Evolutionary conservation across 2,329 filamentous ascomycete species (phyloP).

Genomic region (Ascochyta lentis): DNA sequence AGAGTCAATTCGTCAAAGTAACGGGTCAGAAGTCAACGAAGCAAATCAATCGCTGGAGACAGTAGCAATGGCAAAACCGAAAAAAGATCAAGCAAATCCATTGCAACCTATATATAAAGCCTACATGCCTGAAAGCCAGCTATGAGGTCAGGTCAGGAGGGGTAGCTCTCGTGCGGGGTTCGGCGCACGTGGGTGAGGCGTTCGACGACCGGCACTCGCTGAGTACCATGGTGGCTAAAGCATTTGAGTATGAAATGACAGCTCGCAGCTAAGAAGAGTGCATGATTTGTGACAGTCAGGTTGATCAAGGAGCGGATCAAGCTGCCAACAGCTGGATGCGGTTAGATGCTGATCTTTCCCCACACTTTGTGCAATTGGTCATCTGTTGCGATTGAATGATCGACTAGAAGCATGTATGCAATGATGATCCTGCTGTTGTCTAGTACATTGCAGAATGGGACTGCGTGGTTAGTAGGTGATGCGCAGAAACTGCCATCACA

Average conservation of each 20-base stretch:
- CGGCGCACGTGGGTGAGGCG: constrained; percentile 13
- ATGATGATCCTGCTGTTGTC: too few species aligned
- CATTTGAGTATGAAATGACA: constrained; percentile 7
- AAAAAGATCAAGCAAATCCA: background rate
- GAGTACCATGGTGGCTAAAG: constrained; percentile 1
- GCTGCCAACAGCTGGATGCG: constrained; percentile 1
- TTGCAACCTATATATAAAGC: constrained; percentile 7
- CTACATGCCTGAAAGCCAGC: background rate
- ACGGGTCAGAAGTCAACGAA: background rate
- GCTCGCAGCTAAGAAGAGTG: background rate
- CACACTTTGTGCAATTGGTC: background rate
- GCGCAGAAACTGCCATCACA: too few species aligned
- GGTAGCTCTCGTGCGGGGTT: constrained; percentile 19
- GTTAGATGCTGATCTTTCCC: constrained; percentile 15
- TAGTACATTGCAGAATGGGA: too few species aligned
- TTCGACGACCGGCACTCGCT: constrained; percentile 5
- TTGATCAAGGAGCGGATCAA: constrained; percentile 4
- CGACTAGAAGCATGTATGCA: too few species aligned
- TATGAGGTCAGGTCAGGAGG: constrained; percentile 19
- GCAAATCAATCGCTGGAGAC: background rate
- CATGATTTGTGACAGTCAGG: background rate
- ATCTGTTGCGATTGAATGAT: too few species aligned
- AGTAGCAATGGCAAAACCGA: background rate
- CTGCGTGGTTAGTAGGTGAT: too few species aligned
- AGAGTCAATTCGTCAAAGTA: background rate